These are phyloP conservation scores for Xerocomellus amylosporus DNA, from an alignment of 768 basidiomycete genomes.

Conservation along the genomic window DNA sequence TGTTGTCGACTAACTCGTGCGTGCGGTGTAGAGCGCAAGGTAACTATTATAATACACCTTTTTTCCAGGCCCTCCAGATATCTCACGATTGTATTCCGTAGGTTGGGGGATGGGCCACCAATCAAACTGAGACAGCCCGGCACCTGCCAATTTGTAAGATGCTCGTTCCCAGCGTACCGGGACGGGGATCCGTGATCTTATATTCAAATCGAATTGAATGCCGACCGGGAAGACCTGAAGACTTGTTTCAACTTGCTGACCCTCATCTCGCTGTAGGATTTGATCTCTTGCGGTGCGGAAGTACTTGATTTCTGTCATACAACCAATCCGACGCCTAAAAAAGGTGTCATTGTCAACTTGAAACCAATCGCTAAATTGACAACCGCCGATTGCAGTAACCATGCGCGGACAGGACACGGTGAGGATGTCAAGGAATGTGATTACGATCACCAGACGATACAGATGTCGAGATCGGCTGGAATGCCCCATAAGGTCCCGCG, in stretches of 20 bases:
- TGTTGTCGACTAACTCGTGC: background rate
- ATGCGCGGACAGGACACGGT: background rate
- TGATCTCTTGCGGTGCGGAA: background rate
- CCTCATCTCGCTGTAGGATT: too few relatives aligned
- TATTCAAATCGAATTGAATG: background rate
- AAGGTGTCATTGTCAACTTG: background rate
- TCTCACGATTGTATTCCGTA: background rate
- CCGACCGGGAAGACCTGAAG: background rate
- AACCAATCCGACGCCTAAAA: background rate
- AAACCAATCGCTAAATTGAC: constrained; percentile 7
- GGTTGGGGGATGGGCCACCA: background rate
- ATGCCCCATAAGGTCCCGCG: background rate
- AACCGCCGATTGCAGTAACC: background rate
- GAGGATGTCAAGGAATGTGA: background rate
- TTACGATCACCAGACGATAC: background rate
- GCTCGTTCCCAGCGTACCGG: too few relatives aligned
- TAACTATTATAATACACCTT: too few relatives aligned
- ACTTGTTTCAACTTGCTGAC: background rate
- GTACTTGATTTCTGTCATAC: background rate
- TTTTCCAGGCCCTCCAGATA: background rate
- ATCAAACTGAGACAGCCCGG: background rate
- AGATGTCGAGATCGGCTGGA: constrained; percentile 3
- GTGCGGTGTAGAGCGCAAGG: background rate
- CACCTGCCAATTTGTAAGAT: background rate
- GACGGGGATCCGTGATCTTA: background rate